Evolutionary conservation across 257 asterid genomes (phyloP).

Genomic region (Mentha longifolia): DNA sequence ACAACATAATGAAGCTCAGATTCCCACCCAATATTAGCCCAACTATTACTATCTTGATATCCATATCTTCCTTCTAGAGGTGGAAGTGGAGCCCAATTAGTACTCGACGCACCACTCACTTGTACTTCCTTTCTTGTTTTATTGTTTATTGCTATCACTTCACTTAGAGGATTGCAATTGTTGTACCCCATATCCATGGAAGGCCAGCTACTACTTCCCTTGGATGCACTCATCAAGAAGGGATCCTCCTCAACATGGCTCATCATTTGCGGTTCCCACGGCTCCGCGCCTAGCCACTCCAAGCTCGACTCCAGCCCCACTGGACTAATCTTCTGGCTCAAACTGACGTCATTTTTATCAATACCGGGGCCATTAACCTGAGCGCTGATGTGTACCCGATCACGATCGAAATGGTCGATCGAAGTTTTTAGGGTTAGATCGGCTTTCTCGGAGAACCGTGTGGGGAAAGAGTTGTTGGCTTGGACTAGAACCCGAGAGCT

Average conservation of each 20-base stretch:
- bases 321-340: background rate
- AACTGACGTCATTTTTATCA: background rate
- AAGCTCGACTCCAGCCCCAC: slow-evolving; percentile 25
- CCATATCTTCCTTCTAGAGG: slow-evolving; percentile 52
- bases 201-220: slow-evolving; percentile 45
- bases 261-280: slow-evolving; percentile 43
- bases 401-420: background rate
- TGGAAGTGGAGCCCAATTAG: slow-evolving; percentile 40
- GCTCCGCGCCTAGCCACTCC: slow-evolving; percentile 33
- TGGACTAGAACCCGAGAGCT: slow-evolving; percentile 36
- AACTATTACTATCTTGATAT: slow-evolving; percentile 45
- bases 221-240: slow-evolving; percentile 27
- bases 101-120: slow-evolving; percentile 32
- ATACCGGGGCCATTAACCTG: background rate
- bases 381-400: background rate
- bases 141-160: slow-evolving; percentile 36
- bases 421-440: background rate
- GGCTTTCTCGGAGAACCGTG: background rate
- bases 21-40: slow-evolving; percentile 60
- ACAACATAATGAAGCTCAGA: slow-evolving; percentile 58
- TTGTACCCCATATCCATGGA: slow-evolving; percentile 39
- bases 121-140: slow-evolving; percentile 44
- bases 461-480: slow-evolving; percentile 16
- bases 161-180: slow-evolving; percentile 47
- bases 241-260: slow-evolving; percentile 39